phyloP scores from a whole-genome alignment of 2,329 filamentous ascomycete genomes.

The Allantophomopsis cytisporea region DNA sequence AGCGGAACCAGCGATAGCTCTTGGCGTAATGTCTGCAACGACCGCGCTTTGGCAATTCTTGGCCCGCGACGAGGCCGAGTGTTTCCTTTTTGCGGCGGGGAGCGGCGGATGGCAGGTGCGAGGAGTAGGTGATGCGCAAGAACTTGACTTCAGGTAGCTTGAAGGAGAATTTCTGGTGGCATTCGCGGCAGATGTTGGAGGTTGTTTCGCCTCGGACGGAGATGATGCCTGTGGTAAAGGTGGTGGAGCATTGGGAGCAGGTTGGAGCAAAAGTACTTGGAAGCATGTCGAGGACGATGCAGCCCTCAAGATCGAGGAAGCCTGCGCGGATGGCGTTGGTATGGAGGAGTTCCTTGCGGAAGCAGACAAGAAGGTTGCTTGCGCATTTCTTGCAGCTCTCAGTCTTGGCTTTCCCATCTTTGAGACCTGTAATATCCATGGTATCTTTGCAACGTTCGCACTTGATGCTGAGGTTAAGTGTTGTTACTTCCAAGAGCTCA shows the following conservation, averaged over 20 bases:
- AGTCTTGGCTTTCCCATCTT: slow-evolving; percentile 35
- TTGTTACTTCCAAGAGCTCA: slow-evolving; percentile 57
- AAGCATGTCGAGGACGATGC: slow-evolving; percentile 65
- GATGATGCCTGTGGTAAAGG: slow-evolving; percentile 48
- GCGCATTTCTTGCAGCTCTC: slow-evolving; percentile 47
- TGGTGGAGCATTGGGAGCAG: slow-evolving; percentile 61
- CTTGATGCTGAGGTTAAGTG: slow-evolving; percentile 58
- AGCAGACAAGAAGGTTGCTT: slow-evolving; percentile 35
- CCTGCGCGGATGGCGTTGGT: slow-evolving; percentile 61
- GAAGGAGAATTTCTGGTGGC: slow-evolving; percentile 69
- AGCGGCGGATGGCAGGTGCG: slow-evolving; percentile 24
- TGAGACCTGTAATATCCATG: slow-evolving; percentile 56
- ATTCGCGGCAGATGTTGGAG: slow-evolving; percentile 65
- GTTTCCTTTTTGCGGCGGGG: slow-evolving; percentile 33
- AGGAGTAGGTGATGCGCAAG: slow-evolving; percentile 45
- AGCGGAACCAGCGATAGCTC: slow-evolving; percentile 51
- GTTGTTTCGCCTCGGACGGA: slow-evolving; percentile 62
- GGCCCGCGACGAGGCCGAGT: slow-evolving; percentile 41
- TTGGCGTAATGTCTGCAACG: slow-evolving; percentile 43
- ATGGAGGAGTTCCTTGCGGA: slow-evolving; percentile 59
- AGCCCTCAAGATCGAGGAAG: slow-evolving; percentile 65
- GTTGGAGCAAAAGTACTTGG: slow-evolving; percentile 64
- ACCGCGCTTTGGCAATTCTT: slow-evolving; percentile 37
- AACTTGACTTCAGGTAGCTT: slow-evolving; percentile 69
- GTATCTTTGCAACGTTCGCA: slow-evolving; percentile 67